These are phyloP conservation scores for Chalciporus chontae DNA, from an alignment of 768 basidiomycete genomes.

Conservation along the genomic window DNA sequence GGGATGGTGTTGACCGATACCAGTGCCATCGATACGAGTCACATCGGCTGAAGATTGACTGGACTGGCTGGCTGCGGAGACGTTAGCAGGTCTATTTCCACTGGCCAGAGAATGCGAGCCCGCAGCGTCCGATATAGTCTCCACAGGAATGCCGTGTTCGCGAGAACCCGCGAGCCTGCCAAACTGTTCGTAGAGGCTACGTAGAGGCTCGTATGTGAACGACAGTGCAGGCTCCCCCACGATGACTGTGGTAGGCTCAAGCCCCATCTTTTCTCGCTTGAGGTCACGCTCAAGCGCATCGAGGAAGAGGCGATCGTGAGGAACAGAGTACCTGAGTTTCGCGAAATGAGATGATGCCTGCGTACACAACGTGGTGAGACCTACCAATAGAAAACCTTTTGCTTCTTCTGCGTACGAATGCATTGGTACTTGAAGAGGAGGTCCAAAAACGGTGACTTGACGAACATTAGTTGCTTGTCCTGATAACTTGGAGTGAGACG, in stretches of 20 bases:
- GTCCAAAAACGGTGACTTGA: slow-evolving; percentile 87
- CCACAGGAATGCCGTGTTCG: slow-evolving; percentile 36
- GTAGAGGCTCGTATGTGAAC: slow-evolving; percentile 84
- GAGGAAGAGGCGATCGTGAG: slow-evolving; percentile 94
- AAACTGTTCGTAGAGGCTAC: slow-evolving; percentile 88
- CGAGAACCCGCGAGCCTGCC: slow-evolving; percentile 38
- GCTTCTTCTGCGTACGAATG: slow-evolving; percentile 97
- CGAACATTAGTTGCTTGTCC: background rate
- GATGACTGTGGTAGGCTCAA: slow-evolving; percentile 76
- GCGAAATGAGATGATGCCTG: background rate
- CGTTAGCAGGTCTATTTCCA: slow-evolving; percentile 12
- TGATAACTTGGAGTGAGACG: slow-evolving; percentile 17
- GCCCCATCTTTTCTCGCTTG: slow-evolving; percentile 90
- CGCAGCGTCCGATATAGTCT: slow-evolving; percentile 26
- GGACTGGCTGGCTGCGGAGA: slow-evolving; percentile 4
- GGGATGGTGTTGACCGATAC: slow-evolving; percentile 12
- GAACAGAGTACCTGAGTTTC: slow-evolving; percentile 82
- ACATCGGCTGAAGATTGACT: slow-evolving; percentile 2
- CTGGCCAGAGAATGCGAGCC: slow-evolving; percentile 9
- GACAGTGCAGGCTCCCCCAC: slow-evolving; percentile 81
- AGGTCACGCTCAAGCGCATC: slow-evolving; percentile 95
- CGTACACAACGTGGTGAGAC: slow-evolving; percentile 24
- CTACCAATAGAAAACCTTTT: slow-evolving; percentile 98
- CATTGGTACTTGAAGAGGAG: slow-evolving; percentile 95
- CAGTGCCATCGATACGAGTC: slow-evolving; percentile 27